Conservation (phyloP, 345 rosid genomes). For the Populus ilicifolia region DNA sequence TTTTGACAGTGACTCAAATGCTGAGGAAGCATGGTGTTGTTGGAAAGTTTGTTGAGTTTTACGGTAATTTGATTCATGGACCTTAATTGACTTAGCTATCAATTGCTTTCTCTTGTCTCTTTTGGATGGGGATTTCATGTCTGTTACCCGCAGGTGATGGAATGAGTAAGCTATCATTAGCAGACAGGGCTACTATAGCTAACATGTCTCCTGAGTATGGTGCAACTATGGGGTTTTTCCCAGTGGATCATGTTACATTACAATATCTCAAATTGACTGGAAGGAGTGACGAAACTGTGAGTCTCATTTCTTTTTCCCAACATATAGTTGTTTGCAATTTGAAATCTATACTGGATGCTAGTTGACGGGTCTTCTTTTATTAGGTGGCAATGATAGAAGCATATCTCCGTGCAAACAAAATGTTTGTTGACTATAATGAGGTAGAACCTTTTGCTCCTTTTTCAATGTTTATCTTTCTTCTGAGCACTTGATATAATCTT, state of each 20-base stretch:
- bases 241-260: conserved; percentile 34
- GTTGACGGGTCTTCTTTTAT: background rate
- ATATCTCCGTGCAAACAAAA: conserved; percentile 88
- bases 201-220: conserved; percentile 38
- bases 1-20: conserved; percentile 80
- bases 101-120: no score
- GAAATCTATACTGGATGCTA: background rate
- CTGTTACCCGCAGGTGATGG: conserved; percentile 22
- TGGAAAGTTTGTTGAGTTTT: conserved; percentile 35
- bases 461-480: background rate
- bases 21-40: conserved; percentile 72
- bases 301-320: background rate
- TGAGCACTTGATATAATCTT: background rate
- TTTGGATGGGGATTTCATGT: background rate
- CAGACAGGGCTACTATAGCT: conserved; percentile 34
- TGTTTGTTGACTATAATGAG: conserved; percentile 93
- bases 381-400: conserved; percentile 92
- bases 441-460: conserved; percentile 30
- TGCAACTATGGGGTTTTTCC: conserved; percentile 36
- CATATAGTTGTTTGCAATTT: background rate
- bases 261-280: conserved; percentile 30
- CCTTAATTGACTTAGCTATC: background rate
- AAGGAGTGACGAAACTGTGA: conserved; percentile 30
- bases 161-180: conserved; percentile 25
- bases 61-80: conserved; percentile 15